Conservation (phyloP, 129 eudicot species). For the Escallonia rubra region DNA sequence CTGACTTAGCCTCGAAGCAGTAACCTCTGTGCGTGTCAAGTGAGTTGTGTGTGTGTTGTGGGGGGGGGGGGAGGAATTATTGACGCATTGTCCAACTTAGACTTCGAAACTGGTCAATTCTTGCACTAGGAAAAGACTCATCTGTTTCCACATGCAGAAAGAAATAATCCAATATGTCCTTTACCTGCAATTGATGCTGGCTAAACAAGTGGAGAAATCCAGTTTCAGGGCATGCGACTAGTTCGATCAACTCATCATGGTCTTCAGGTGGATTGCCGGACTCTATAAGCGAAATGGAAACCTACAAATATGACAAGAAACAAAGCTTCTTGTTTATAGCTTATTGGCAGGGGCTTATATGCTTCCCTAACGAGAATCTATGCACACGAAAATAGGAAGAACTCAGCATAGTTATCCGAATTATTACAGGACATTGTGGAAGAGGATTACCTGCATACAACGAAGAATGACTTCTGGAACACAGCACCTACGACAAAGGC, state of each 20-base stretch:
- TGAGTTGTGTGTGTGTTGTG: background rate
- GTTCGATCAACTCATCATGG: slow-evolving; percentile 76
- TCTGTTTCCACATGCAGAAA: background rate
- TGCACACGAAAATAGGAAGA: background rate
- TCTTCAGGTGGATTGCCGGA: slow-evolving; percentile 54
- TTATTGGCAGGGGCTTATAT: no score
- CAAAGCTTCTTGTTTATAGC: background rate
- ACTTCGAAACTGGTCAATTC: background rate
- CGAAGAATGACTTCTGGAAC: slow-evolving; percentile 84
- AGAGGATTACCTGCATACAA: slow-evolving; percentile 75
- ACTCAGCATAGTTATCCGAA: background rate
- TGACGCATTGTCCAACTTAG: background rate
- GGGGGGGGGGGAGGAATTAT: background rate
- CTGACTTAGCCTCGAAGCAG: no score
- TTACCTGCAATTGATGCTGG: slow-evolving; percentile 88
- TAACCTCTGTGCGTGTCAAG: no score
- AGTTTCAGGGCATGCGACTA: slow-evolving; percentile 63
- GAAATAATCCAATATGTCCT: background rate
- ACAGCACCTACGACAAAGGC: slow-evolving; percentile 90
- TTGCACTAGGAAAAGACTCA: no score
- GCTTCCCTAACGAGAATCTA: slow-evolving; percentile 1
- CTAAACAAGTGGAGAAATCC: slow-evolving; percentile 64
- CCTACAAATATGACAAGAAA: slow-evolving; percentile 30
- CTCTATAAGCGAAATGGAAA: slow-evolving; percentile 79
- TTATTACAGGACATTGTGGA: background rate